Evolutionary conservation across 257 asterid species (phyloP), one percentile per base, ranked within the genome.

Genomic region (Henckelia pumila): DNA sequence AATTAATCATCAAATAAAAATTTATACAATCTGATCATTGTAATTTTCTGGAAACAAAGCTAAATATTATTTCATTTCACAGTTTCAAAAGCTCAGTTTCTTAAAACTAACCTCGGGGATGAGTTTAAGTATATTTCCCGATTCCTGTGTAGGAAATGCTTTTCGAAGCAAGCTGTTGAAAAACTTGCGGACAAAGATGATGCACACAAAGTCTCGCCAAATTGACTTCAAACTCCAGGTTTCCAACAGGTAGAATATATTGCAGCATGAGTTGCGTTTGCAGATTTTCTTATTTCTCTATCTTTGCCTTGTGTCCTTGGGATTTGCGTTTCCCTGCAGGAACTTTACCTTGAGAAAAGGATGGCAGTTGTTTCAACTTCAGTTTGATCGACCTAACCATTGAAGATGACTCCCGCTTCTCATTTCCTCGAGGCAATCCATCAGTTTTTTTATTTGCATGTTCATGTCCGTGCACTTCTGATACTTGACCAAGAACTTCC

Each of bases 341-440:
- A 59, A 53, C 80, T 73, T 85, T 77, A 8, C 24, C 75, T 17
- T 44, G 71, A 33, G 79, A 67, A 56, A 81, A 71, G 17, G 28
- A 68, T 22, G 77, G 71, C 5, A 75, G 35, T 73, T 78, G 81
- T 59, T 80, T 76, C 35, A 88, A 73, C 79, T 84, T 88, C 92
- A 84, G 80, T 79, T 82, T 84, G 55, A 85, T 24, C 2, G 87
- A 84, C 75, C 52, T 85, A 37, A 88, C 85, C 49, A 82, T 29
- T 3, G 82, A 62, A 57, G 87, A 79, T 66, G 84, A 44, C 67
- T 85, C 95, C 3, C 52, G 76, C 84, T 79, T 80, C 70, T 73
- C 81, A 23, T 74, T 84, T 66, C 62, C 74, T 16, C 24, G 57
- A 61, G 70, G 30, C 44, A 10, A 76, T 44, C 32, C 56, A 13